These are phyloP conservation scores for Eimeria mitis DNA, from an alignment of 169 alveolate genomes.

Conservation along the genomic window DNA sequence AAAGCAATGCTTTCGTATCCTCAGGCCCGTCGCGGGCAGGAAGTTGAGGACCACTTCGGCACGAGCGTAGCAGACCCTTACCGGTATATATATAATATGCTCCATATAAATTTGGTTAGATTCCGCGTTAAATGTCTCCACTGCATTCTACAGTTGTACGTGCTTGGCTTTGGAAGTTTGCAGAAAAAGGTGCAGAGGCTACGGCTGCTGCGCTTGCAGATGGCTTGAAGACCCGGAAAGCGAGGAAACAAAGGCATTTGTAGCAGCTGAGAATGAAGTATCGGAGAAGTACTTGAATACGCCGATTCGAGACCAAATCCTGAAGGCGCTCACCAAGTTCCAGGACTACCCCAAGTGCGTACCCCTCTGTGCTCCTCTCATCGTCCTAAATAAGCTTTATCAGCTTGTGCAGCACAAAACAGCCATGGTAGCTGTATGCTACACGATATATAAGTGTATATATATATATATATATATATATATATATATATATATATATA, in stretches of 20 bases:
- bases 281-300: constrained; percentile 48
- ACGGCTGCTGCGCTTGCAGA: constrained; percentile 5
- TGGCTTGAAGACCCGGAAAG: constrained; percentile 80
- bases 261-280: constrained; percentile 42
- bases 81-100: not conserved
- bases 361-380: not conserved
- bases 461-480: too few relatives aligned
- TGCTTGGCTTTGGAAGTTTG: not conserved
- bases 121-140: too few relatives aligned
- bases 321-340: not conserved
- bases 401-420: not conserved
- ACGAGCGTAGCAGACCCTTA: constrained; percentile 60
- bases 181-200: not conserved
- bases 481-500: too few relatives aligned
- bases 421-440: not conserved
- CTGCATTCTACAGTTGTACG: not conserved
- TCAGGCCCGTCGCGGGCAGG: constrained; percentile 11
- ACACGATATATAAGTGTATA: too few relatives aligned
- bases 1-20: constrained; percentile 6
- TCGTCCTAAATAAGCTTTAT: not conserved
- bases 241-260: constrained; percentile 74
- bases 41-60: constrained; percentile 68
- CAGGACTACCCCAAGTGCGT: constrained; percentile 75
- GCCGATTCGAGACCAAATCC: constrained; percentile 11
- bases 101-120: not conserved